These are phyloP conservation scores for Mortierella sp. DNA, from an alignment of 371 early-diverging fungal species.

Conservation along the genomic window DNA sequence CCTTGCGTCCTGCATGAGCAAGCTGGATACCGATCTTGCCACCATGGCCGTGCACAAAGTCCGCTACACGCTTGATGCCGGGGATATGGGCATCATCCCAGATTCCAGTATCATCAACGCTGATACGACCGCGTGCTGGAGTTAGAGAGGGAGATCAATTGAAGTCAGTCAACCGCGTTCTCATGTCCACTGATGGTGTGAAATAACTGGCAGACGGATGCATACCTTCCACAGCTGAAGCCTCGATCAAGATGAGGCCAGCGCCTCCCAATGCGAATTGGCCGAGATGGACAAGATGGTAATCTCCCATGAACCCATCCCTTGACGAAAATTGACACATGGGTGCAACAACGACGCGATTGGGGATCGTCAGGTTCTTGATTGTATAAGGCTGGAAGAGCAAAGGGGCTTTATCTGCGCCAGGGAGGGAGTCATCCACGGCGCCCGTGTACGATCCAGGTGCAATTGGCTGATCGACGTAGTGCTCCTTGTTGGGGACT, in stretches of 20 bases:
- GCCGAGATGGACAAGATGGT: slow-evolving; percentile 78
- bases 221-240: slow-evolving; percentile 71
- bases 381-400: slow-evolving; percentile 76
- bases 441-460: slow-evolving; percentile 29
- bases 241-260: slow-evolving; percentile 83
- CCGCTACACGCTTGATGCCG: slow-evolving; percentile 67
- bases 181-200: background rate
- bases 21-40: slow-evolving; percentile 79
- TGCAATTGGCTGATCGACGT: slow-evolving; percentile 10
- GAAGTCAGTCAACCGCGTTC: background rate
- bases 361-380: slow-evolving; percentile 69
- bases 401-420: slow-evolving; percentile 28
- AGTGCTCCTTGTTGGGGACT: slow-evolving; percentile 13
- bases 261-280: slow-evolving; percentile 79
- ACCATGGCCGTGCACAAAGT: slow-evolving; percentile 77
- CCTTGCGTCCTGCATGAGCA: slow-evolving; percentile 86
- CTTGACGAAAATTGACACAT: slow-evolving; percentile 76
- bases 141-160: background rate
- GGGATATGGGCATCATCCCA: slow-evolving; percentile 86
- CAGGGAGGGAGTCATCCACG: slow-evolving; percentile 11
- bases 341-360: slow-evolving; percentile 83
- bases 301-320: slow-evolving; percentile 66
- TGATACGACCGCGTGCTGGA: slow-evolving; percentile 75
- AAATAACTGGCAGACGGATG: too few species aligned
- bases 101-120: slow-evolving; percentile 80